phyloP scores from a whole-genome alignment of 2,329 filamentous ascomycete species.

The Raffaelea deltoideospora region DNA sequence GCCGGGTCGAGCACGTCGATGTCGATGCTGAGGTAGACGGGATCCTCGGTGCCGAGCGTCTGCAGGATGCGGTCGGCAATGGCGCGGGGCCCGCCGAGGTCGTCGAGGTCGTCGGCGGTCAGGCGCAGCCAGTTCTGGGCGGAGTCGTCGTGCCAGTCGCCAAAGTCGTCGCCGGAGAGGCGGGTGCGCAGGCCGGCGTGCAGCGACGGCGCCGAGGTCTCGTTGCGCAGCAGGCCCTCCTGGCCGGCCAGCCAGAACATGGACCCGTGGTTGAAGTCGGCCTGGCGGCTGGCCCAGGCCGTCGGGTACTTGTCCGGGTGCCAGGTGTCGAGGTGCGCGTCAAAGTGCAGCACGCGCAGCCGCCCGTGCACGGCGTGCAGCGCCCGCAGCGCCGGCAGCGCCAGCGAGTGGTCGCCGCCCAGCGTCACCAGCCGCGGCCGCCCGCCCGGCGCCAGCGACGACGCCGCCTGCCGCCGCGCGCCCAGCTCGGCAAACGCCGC shows the following conservation, averaged over 20 bases:
- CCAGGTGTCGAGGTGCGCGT: slow-evolving; percentile 74
- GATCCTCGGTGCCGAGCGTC: slow-evolving; percentile 56
- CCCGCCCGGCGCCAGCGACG: slow-evolving; percentile 14
- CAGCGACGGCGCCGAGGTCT: slow-evolving; percentile 51
- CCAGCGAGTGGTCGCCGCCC: slow-evolving; percentile 59
- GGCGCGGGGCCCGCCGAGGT: slow-evolving; percentile 58
- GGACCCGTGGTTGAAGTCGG: slow-evolving; percentile 72
- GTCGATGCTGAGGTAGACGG: slow-evolving; percentile 35
- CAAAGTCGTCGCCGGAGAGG: slow-evolving; percentile 48
- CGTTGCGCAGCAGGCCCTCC: slow-evolving; percentile 64
- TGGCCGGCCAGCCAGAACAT: slow-evolving; percentile 84
- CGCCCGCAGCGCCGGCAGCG: slow-evolving; percentile 53
- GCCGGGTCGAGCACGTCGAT: slow-evolving; percentile 23
- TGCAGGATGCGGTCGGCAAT: slow-evolving; percentile 56
- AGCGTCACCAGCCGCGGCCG: slow-evolving; percentile 49
- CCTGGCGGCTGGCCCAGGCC: slow-evolving; percentile 55
- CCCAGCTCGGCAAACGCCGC: slow-evolving; percentile 60
- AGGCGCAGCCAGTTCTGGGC: slow-evolving; percentile 68
- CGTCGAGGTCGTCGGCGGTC: slow-evolving; percentile 76
- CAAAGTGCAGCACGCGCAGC: slow-evolving; percentile 60
- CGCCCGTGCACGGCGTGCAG: slow-evolving; percentile 47
- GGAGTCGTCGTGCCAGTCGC: slow-evolving; percentile 57
- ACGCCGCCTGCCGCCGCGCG: slow-evolving; percentile 19
- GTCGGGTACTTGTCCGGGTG: slow-evolving; percentile 67
- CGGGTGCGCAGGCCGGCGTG: slow-evolving; percentile 74